Conservation (phyloP, 805 yeast genomes). For the Torulaspora franciscae region DNA sequence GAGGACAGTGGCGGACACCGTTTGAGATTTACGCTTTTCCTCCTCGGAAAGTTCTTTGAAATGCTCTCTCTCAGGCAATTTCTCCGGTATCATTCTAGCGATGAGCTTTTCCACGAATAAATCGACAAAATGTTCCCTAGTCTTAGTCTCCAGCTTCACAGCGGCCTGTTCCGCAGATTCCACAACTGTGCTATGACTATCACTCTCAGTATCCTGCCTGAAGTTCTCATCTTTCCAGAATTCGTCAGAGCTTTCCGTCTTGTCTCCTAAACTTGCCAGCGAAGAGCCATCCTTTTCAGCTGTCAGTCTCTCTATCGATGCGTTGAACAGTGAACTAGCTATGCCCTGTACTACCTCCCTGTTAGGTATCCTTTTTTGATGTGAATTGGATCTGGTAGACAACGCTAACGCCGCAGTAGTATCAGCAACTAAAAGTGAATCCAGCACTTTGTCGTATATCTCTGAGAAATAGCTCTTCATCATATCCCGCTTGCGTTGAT, state of each 20-base stretch:
- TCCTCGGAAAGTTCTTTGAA: conserved; percentile 23
- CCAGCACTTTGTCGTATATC: conserved; percentile 27
- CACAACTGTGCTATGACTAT: conserved; percentile 2
- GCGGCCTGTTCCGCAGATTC: conserved; percentile 12
- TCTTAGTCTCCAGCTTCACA: conserved; percentile 13
- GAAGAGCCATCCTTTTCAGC: conserved; percentile 7
- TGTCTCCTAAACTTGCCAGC: conserved; percentile 1
- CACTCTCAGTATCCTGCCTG: conserved; percentile 18
- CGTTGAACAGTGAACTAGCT: conserved; percentile 43
- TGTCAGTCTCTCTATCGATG: conserved; percentile 40
- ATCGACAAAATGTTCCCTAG: conserved; percentile 53
- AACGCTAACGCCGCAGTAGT: conserved; percentile 16
- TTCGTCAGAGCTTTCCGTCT: conserved; percentile 26
- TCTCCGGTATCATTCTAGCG: conserved; percentile 46
- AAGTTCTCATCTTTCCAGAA: conserved; percentile 27
- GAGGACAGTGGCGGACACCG: conserved; percentile 52
- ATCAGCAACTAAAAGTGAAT: conserved; percentile 24
- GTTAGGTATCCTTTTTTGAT: conserved; percentile 17
- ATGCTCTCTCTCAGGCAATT: conserved; percentile 44
- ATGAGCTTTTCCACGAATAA: conserved; percentile 50
- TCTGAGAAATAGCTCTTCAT: conserved; percentile 23
- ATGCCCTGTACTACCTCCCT: conserved; percentile 36
- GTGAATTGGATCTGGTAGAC: conserved; percentile 10
- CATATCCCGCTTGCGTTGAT: conserved; percentile 15
- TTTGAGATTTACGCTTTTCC: conserved; percentile 40